Evolutionary conservation across 306 rosid species (phyloP), one percentile per base, ranked within the genome.

Genomic region (Crotalaria pallida): DNA sequence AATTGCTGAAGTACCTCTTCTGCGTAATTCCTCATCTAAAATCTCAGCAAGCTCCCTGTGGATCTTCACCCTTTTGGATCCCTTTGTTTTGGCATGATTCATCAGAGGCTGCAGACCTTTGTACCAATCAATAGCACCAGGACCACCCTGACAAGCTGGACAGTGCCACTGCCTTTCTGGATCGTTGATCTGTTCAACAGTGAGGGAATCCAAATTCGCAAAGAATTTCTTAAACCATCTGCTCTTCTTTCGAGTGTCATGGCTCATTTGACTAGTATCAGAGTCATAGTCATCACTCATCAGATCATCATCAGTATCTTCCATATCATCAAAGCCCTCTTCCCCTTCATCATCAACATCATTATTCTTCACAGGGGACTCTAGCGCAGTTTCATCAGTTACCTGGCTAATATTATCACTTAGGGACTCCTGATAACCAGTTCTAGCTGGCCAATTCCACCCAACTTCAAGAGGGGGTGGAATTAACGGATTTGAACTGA

Each of bases 101-200:
- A 84, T 51, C 65, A 92, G 61, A 31, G 98, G 98, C 84, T 87
- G 96, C 82, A 92, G 77, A 67, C 98, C 97, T 36, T 77, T 79
- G 64, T 72, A 92, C 98, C 98, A 87, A 60, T 92, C 96, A 78
- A 92, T 92, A 66, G 98, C 71, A 65, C 98, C 98, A 34, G 98
- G 98, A 22, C 98, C 96, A 49, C 82, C 69, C 75, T 89, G 87
- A 76, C 98, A 92, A 53, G 96, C 94, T 21, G 96, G 88, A 66
- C 96, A 92, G 55, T 92, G 98, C 98, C 98, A 92, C 85, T 84
- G 92, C 83, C 96, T 82, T 27, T 69, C 87, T 3, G 94, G 90
- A 17, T 92, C 88, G 49, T 59, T 81, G 3, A 92, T 80, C 70
- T 85, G 80, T 3, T 65, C 87, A 22, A 81, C 44, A 15, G 89